Conservation (phyloP, 2,329 filamentous ascomycete species). For the Ascochyta rabiei region DNA sequence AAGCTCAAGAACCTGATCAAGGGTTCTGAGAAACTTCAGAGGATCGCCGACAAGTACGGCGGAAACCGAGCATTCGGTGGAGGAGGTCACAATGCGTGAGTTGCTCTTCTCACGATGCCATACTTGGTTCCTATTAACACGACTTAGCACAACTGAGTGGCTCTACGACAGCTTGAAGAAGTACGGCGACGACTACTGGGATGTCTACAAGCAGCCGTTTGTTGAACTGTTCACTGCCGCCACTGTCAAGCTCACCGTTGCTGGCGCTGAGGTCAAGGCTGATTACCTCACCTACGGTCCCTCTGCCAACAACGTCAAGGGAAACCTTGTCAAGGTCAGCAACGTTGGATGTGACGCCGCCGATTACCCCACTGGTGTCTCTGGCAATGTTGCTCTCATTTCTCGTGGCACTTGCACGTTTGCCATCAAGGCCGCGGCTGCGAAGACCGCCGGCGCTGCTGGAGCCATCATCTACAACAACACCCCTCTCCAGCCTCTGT, state of each 20-base stretch:
- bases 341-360: slow-evolving; percentile 66
- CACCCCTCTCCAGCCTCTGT: slow-evolving; percentile 60
- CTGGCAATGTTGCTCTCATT: slow-evolving; percentile 71
- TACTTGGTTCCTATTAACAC: neutral
- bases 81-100: slow-evolving; percentile 38
- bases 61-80: slow-evolving; percentile 47
- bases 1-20: slow-evolving; percentile 40
- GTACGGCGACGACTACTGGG: slow-evolving; percentile 40
- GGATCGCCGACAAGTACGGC: slow-evolving; percentile 39
- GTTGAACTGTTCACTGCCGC: slow-evolving; percentile 44
- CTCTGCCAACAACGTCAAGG: slow-evolving; percentile 62
- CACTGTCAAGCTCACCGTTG: slow-evolving; percentile 32
- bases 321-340: slow-evolving; percentile 65
- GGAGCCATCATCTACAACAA: slow-evolving; percentile 77
- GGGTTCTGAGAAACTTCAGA: slow-evolving; percentile 42
- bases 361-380: slow-evolving; percentile 65
- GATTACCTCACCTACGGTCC: slow-evolving; percentile 62
- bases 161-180: slow-evolving; percentile 39
- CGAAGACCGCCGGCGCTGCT: slow-evolving; percentile 70
- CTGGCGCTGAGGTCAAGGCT: slow-evolving; percentile 31
- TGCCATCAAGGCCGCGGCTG: slow-evolving; percentile 68
- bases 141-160: slow-evolving; percentile 30
- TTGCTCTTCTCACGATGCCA: neutral
- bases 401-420: slow-evolving; percentile 72
- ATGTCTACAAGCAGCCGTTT: slow-evolving; percentile 44